Evolutionary conservation across 805 yeast species (phyloP).

Genomic region (Millerago galiae): DNA sequence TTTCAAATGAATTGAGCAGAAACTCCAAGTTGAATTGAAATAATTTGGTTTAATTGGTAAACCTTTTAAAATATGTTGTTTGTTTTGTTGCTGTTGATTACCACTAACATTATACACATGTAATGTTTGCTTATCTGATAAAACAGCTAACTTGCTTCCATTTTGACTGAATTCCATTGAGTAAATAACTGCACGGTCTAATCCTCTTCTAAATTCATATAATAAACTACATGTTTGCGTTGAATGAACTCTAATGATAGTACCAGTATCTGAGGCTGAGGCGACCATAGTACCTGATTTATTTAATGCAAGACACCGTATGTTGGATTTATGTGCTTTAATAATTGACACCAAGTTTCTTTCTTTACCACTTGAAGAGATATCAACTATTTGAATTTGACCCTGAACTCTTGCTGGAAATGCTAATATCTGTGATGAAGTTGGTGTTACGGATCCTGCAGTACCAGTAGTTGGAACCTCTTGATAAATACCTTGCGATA

Average conservation of each 20-base stretch:
- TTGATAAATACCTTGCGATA: slow-evolving; percentile 23
- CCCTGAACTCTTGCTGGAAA: slow-evolving; percentile 75
- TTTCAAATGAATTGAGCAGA: slow-evolving; percentile 58
- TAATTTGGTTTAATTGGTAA: slow-evolving; percentile 67
- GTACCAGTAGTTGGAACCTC: slow-evolving; percentile 12
- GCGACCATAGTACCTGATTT: slow-evolving; percentile 65
- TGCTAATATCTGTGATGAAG: slow-evolving; percentile 46
- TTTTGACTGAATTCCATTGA: slow-evolving; percentile 80
- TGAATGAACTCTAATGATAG: slow-evolving; percentile 69
- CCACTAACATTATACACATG: slow-evolving; percentile 65
- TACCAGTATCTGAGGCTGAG: slow-evolving; percentile 77
- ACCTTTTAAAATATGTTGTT: slow-evolving; percentile 60
- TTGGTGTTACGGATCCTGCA: background rate
- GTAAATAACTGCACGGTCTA: slow-evolving; percentile 76
- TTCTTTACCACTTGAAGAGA: slow-evolving; percentile 58
- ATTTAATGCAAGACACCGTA: slow-evolving; percentile 59
- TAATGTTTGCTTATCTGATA: slow-evolving; percentile 84
- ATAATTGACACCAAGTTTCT: slow-evolving; percentile 60
- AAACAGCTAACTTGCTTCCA: slow-evolving; percentile 70
- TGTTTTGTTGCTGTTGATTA: slow-evolving; percentile 32
- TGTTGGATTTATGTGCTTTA: slow-evolving; percentile 67
- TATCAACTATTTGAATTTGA: slow-evolving; percentile 74
- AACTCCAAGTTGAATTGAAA: slow-evolving; percentile 83
- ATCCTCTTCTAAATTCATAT: slow-evolving; percentile 85
- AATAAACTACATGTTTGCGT: slow-evolving; percentile 60